Evolutionary conservation across 1,284 basidiomycete genomes (phyloP), one percentile per base, ranked within the genome.

Genomic region (Agroathelia rolfsii): DNA sequence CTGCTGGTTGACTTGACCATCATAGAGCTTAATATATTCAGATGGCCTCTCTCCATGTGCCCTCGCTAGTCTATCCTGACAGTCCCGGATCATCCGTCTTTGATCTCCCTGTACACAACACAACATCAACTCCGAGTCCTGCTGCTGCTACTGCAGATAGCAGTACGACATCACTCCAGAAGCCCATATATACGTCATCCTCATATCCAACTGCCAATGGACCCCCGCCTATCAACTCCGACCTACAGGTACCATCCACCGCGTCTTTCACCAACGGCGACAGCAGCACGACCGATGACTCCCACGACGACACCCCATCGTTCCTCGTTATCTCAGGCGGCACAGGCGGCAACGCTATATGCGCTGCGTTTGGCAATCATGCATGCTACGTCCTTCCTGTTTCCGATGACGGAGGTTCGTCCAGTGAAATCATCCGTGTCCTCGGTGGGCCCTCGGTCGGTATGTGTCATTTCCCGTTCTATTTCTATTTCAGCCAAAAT

Each of bases 401-500:
- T 27, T 89, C 85, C 5, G 86, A 90, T 50, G 84, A 90, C 48
- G 86, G 85, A 9, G 85, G 84, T 32, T 85, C 81, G 10, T 86
- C 82, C 3, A 82, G 79, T 44, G 83, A 87, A 58, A 86, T 87
- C 34, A 86, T 86, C 35, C 72, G 84, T 25, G 84, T 87, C 9
- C 59, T 88, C 13, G 84, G 83, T 13, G 84, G 83, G 3, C 84
- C 84, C 14, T 87, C 84, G 11, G 74, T 86, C 42, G 82, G 84
- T 82, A 40, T 28, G 48, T 41, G 39, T n/a, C 38, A n/a, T n/a
- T n/a, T n/a, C n/a, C 20, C 30, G 28, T 2, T 23, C 18, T 11
- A 23, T 16, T 40, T 31, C 23, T n/a, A 22, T 34, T n/a, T n/a
- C n/a, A n/a, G n/a, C n/a, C n/a, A n/a, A n/a, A n/a, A n/a, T n/a